These are phyloP conservation scores for Mycena citricolor DNA, from an alignment of 1,284 basidiomycete genomes.

Conservation along the genomic window DNA sequence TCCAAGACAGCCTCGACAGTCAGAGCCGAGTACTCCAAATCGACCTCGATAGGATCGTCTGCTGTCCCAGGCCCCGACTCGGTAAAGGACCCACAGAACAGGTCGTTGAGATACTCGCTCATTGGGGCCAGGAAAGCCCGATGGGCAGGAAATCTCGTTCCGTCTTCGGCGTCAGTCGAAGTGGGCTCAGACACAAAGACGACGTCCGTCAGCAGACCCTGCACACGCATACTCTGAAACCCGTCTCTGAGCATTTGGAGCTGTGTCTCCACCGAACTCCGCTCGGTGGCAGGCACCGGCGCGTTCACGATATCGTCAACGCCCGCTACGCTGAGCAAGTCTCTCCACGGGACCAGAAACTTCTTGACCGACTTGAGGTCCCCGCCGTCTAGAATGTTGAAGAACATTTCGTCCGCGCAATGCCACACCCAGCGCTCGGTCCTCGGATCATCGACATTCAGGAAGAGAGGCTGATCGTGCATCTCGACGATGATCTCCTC, in stretches of 20 bases:
- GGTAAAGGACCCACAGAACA: slow-evolving; percentile 21
- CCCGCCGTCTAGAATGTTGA: slow-evolving; percentile 33
- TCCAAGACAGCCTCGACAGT: slow-evolving; percentile 23
- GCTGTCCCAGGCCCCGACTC: slow-evolving; percentile 17
- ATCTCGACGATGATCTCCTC: slow-evolving; percentile 19
- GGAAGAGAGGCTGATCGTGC: slow-evolving; percentile 32
- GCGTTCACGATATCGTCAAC: slow-evolving; percentile 19
- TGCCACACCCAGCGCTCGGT: slow-evolving; percentile 34
- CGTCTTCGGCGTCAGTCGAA: too few species aligned
- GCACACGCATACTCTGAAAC: slow-evolving; percentile 20
- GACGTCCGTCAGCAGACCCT: slow-evolving; percentile 21
- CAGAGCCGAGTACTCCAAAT: slow-evolving; percentile 17
- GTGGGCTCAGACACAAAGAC: slow-evolving; percentile 19
- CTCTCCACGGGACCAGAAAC: slow-evolving; percentile 33
- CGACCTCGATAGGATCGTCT: slow-evolving; percentile 20
- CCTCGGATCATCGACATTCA: slow-evolving; percentile 39
- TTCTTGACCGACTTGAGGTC: slow-evolving; percentile 30
- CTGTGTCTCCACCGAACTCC: slow-evolving; percentile 26
- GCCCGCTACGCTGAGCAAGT: slow-evolving; percentile 35
- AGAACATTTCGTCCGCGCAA: slow-evolving; percentile 34
- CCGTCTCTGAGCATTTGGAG: slow-evolving; percentile 12
- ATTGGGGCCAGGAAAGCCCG: slow-evolving; percentile 20
- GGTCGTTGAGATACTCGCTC: slow-evolving; percentile 20
- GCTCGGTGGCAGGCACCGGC: slow-evolving; percentile 19
- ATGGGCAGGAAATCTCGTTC: slow-evolving; percentile 18